phyloP scores from a whole-genome alignment of 352 stramenopile genomes.

The Phytophthora syringae region DNA sequence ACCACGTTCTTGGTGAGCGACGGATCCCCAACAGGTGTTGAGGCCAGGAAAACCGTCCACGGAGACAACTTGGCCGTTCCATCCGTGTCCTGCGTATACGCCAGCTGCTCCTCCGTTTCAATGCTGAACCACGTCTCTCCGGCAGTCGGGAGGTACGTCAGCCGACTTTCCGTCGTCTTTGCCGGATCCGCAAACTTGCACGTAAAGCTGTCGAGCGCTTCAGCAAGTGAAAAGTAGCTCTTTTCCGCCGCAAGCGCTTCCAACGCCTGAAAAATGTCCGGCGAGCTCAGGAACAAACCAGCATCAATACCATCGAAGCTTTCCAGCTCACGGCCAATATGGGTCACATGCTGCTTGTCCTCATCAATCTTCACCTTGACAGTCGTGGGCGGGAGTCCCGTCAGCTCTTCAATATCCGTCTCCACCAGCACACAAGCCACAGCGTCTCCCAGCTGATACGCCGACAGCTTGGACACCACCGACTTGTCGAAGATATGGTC shows the following conservation, averaged over 20 bases:
- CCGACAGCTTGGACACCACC: slow-evolving; percentile 69
- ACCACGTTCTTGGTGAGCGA: slow-evolving; percentile 77
- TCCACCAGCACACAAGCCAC: slow-evolving; percentile 80
- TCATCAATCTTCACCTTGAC: slow-evolving; percentile 70
- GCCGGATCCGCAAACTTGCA: slow-evolving; percentile 3
- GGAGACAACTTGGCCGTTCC: slow-evolving; percentile 68
- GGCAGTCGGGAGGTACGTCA: slow-evolving; percentile 68
- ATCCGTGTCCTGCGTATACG: slow-evolving; percentile 78
- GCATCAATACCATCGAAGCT: slow-evolving; percentile 75
- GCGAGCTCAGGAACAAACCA: slow-evolving; percentile 75
- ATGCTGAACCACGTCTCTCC: slow-evolving; percentile 87
- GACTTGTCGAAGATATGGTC: slow-evolving; percentile 90
- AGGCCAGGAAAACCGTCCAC: slow-evolving; percentile 82
- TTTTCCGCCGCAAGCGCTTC: slow-evolving; percentile 66
- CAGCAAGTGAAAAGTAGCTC: slow-evolving; percentile 76
- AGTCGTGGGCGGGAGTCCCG: slow-evolving; percentile 59
- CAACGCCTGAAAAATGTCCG: slow-evolving; percentile 72
- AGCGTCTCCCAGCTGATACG: slow-evolving; percentile 60
- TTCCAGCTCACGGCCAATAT: slow-evolving; percentile 62
- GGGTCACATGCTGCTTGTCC: slow-evolving; percentile 57
- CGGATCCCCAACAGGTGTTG: slow-evolving; percentile 53
- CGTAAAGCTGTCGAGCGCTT: slow-evolving; percentile 78
- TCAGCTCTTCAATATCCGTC: slow-evolving; percentile 67
- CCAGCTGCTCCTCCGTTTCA: slow-evolving; percentile 82
- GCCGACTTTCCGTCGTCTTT: slow-evolving; percentile 49